Evolutionary conservation across 805 yeast genomes (phyloP).

Genomic region (Sugiyamaella mastotermitis): DNA sequence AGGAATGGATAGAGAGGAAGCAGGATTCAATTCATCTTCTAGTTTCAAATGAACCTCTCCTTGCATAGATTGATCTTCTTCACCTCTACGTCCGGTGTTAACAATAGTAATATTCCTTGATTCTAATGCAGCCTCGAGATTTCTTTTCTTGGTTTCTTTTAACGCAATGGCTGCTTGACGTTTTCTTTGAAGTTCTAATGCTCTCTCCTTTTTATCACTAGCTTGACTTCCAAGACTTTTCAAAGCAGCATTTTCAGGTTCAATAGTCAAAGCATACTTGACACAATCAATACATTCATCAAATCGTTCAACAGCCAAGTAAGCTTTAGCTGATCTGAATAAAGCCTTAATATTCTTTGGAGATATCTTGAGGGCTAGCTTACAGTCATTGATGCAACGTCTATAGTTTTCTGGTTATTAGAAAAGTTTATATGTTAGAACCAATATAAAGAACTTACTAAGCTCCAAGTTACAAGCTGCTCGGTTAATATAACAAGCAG

Average conservation of each 20-base stretch:
- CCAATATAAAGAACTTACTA: no score
- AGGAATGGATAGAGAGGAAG: slow-evolving; percentile 77
- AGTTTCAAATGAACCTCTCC: slow-evolving; percentile 28
- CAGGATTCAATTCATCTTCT: slow-evolving; percentile 31
- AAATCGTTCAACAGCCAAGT: slow-evolving; percentile 54
- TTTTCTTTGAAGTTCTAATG: slow-evolving; percentile 24
- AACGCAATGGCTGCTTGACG: slow-evolving; percentile 29
- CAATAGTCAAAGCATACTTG: slow-evolving; percentile 58
- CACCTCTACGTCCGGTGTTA: slow-evolving; percentile 49
- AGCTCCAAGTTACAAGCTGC: slow-evolving; percentile 90
- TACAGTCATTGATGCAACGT: slow-evolving; percentile 80
- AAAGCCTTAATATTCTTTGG: slow-evolving; percentile 77
- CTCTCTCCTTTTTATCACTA: slow-evolving; percentile 32
- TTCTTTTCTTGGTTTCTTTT: slow-evolving; percentile 27
- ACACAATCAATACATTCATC: slow-evolving; percentile 69
- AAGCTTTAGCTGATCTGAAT: slow-evolving; percentile 79
- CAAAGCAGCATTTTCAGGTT: slow-evolving; percentile 53
- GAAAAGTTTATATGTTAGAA: no score
- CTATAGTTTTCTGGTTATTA: slow-evolving; percentile 87
- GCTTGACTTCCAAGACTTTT: slow-evolving; percentile 39
- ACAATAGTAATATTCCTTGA: slow-evolving; percentile 51
- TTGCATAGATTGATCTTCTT: slow-evolving; percentile 33
- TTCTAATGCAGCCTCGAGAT: slow-evolving; percentile 54
- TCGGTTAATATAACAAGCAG: slow-evolving; percentile 68
- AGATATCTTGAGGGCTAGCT: slow-evolving; percentile 56